These are phyloP conservation scores for Nyctanthes arbortristis DNA, from an alignment of 257 asterid species.

Conservation along the genomic window DNA sequence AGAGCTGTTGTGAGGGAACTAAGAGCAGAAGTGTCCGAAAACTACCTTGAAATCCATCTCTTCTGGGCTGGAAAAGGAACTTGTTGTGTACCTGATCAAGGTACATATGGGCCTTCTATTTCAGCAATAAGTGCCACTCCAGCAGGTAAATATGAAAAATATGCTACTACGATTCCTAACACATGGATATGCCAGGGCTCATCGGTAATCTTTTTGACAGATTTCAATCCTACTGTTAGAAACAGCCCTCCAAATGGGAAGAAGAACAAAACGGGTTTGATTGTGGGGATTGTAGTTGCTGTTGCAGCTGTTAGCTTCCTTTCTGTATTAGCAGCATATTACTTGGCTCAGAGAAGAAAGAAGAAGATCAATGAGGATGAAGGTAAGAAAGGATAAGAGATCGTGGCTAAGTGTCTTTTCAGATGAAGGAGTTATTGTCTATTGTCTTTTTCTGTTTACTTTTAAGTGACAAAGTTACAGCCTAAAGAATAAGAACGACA, in stretches of 20 bases:
- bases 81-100: slow-evolving; percentile 74
- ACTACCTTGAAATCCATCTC: slow-evolving; percentile 78
- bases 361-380: slow-evolving; percentile 48
- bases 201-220: slow-evolving; percentile 33
- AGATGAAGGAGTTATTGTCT: not conserved
- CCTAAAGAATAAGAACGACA: too few relatives aligned
- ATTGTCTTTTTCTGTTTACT: not conserved
- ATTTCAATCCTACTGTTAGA: slow-evolving; percentile 54
- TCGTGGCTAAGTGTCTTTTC: slow-evolving; percentile 16
- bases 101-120: slow-evolving; percentile 74
- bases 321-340: slow-evolving; percentile 37
- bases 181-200: not conserved
- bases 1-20: slow-evolving; percentile 48
- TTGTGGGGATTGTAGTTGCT: slow-evolving; percentile 62
- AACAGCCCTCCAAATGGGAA: slow-evolving; percentile 47
- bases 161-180: not conserved
- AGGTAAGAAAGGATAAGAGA: slow-evolving; percentile 37
- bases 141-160: slow-evolving; percentile 40
- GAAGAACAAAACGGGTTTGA: slow-evolving; percentile 49
- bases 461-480: too few relatives aligned
- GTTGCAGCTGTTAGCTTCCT: slow-evolving; percentile 41
- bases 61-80: slow-evolving; percentile 97
- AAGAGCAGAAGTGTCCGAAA: slow-evolving; percentile 53
- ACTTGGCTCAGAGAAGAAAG: slow-evolving; percentile 40
- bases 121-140: slow-evolving; percentile 81